Percentiles rank a stretch among this genome's conserved stretches.
Conservation (phyloP, 192 early-diverging fungal species). For the Dissophora ornata region DNA sequence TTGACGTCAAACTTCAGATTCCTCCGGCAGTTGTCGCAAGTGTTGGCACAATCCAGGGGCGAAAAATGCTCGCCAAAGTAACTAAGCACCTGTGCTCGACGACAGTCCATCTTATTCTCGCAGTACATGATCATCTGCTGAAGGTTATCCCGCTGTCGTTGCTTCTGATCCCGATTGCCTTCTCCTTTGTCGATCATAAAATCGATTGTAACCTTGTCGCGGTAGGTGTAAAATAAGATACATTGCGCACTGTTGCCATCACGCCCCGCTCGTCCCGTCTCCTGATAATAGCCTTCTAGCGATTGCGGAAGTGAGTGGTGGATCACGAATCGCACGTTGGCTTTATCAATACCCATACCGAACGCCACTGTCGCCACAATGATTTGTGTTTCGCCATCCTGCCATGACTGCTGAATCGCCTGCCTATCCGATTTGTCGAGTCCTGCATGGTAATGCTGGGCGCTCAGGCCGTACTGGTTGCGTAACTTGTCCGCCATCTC, state of each 20-base stretch:
- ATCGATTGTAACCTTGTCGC: conserved; percentile 79
- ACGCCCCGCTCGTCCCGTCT: conserved; percentile 95
- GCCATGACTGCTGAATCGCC: conserved; percentile 87
- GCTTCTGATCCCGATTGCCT: conserved; percentile 84
- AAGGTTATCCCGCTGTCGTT: conserved; percentile 73
- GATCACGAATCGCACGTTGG: conserved; percentile 95
- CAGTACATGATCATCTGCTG: conserved; percentile 81
- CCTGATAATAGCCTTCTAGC: conserved; percentile 96
- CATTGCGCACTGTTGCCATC: conserved; percentile 90
- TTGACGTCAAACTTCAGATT: conserved; percentile 36
- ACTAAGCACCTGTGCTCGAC: conserved; percentile 85
- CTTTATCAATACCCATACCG: conserved; percentile 98
- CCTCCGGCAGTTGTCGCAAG: conserved; percentile 88
- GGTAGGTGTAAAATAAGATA: conserved; percentile 83
- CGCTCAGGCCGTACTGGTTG: conserved; percentile 66
- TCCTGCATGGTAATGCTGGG: conserved; percentile 90
- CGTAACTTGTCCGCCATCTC: conserved; percentile 78
- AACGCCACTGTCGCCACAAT: conserved; percentile 98
- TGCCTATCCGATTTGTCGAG: conserved; percentile 81
- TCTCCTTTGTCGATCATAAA: conserved; percentile 87
- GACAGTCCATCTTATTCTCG: conserved; percentile 88
- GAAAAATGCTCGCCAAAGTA: conserved; percentile 94
- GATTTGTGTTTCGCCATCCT: conserved; percentile 73
- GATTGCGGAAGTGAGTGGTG: conserved; percentile 91
- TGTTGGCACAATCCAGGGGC: conserved; percentile 68